Percentiles rank a stretch among this genome's conserved stretches.
phyloP scores from a whole-genome alignment of 1,139 yeast species.

The Geotrichum bryndzae region DNA sequence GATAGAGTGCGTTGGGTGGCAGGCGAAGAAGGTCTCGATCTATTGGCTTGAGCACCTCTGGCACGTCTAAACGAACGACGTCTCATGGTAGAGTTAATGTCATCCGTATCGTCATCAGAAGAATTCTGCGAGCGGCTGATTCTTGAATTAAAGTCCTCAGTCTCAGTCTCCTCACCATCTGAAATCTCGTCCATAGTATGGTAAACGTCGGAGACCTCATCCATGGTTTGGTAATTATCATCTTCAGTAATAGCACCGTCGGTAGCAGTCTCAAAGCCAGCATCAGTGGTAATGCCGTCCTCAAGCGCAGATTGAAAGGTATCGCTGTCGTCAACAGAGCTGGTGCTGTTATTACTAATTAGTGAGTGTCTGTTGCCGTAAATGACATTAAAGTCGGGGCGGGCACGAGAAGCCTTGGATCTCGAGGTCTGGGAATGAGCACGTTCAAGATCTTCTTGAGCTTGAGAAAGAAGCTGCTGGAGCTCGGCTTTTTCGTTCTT shows the following conservation, averaged over 20 bases:
- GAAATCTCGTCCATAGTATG: slow-evolving; percentile 27
- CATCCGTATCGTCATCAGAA: neutral
- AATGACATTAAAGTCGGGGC: neutral
- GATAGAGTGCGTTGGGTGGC: neutral
- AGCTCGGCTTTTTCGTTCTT: slow-evolving; percentile 35
- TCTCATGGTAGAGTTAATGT: neutral
- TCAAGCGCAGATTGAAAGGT: slow-evolving; percentile 29
- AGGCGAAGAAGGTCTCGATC: neutral
- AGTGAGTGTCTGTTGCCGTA: neutral
- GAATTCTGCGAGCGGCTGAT: neutral
- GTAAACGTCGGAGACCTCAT: slow-evolving; percentile 19
- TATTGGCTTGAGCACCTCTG: neutral
- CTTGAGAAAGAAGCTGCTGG: slow-evolving; percentile 27
- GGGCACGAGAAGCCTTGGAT: neutral
- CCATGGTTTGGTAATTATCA: slow-evolving; percentile 32
- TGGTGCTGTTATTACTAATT: neutral
- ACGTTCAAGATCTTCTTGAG: slow-evolving; percentile 24
- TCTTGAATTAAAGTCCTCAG: slow-evolving; percentile 27
- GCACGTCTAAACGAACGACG: slow-evolving; percentile 2
- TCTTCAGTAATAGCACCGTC: slow-evolving; percentile 34
- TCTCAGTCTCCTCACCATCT: slow-evolving; percentile 37
- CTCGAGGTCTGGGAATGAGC: neutral
- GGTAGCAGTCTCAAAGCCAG: slow-evolving; percentile 30
- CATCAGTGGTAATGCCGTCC: slow-evolving; percentile 7
- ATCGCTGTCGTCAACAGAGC: slow-evolving; percentile 23